Evolutionary conservation across 1,284 basidiomycete genomes (phyloP).

Genomic region (Fistulinella cinereoalba): DNA sequence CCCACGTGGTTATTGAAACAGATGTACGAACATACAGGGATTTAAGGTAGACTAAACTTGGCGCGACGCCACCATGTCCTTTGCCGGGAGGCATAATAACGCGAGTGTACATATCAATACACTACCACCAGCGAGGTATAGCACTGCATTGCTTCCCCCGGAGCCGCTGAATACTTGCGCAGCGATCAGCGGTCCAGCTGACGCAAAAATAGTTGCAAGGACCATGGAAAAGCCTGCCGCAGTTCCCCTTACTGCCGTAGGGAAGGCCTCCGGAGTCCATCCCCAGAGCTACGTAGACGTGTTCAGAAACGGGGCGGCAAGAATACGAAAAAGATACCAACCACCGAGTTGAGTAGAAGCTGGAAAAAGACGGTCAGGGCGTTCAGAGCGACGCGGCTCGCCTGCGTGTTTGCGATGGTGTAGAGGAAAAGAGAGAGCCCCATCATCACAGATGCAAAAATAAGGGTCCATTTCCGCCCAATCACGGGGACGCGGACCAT

Average conservation of each 20-base stretch:
- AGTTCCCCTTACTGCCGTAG: conserved; percentile 15
- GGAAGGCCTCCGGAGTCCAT: conserved; percentile 21
- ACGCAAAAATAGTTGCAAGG: conserved; percentile 6
- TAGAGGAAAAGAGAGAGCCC: conserved; percentile 13
- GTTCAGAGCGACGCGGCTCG: conserved; percentile 12
- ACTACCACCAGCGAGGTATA: conserved; percentile 15
- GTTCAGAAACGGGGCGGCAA: not conserved
- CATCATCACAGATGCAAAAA: conserved; percentile 12
- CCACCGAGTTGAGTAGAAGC: conserved; percentile 10
- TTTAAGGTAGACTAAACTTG: not conserved
- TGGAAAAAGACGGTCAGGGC: conserved; percentile 17
- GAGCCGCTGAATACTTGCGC: conserved; percentile 7
- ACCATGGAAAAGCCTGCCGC: conserved; percentile 10
- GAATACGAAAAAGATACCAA: not conserved
- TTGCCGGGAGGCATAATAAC: conserved; percentile 8
- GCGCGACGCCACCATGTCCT: conserved; percentile 16
- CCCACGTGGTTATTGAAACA: too few relatives aligned
- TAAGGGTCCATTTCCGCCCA: conserved; percentile 21
- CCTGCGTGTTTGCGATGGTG: conserved; percentile 14
- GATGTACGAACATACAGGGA: too few relatives aligned
- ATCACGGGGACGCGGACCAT: conserved; percentile 14
- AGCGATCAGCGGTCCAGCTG: conserved; percentile 8
- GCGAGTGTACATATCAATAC: conserved; percentile 9
- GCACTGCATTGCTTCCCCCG: conserved; percentile 8
- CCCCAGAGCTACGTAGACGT: conserved; percentile 9